These are phyloP conservation scores for Corinectria fuckeliana DNA, from an alignment of 2,329 filamentous ascomycete genomes.

Conservation along the genomic window DNA sequence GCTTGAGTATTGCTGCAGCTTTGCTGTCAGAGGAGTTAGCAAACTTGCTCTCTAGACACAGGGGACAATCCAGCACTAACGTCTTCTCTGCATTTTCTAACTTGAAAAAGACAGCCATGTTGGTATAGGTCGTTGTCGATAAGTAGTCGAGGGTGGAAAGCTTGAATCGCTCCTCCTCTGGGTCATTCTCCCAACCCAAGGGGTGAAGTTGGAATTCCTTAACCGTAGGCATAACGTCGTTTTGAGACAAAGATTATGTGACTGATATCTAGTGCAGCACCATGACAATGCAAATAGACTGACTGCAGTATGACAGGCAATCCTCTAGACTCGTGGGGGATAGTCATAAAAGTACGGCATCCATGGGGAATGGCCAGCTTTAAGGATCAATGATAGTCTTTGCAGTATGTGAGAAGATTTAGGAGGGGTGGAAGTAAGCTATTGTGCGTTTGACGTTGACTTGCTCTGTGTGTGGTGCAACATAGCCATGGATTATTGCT, in stretches of 20 bases:
- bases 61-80: background rate
- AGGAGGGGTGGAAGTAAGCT: background rate
- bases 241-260: background rate
- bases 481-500: background rate
- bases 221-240: conserved; percentile 2
- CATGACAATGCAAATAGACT: background rate
- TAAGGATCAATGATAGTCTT: background rate
- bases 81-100: conserved; percentile 9
- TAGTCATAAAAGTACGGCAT: background rate
- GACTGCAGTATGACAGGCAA: background rate
- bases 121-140: conserved; percentile 20
- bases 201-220: conserved; percentile 21
- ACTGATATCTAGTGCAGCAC: background rate
- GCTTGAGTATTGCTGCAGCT: conserved; percentile 29
- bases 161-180: conserved; percentile 23
- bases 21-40: conserved; percentile 6
- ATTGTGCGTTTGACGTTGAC: background rate
- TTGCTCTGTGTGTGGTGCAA: background rate
- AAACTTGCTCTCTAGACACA: background rate
- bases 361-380: background rate
- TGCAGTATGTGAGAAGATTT: background rate
- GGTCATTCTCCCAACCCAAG: conserved; percentile 20
- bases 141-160: conserved; percentile 20
- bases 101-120: conserved; percentile 15
- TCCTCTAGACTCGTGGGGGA: background rate